phyloP scores from a whole-genome alignment of 768 basidiomycete species.

The Paxillus ammoniavirescens region DNA sequence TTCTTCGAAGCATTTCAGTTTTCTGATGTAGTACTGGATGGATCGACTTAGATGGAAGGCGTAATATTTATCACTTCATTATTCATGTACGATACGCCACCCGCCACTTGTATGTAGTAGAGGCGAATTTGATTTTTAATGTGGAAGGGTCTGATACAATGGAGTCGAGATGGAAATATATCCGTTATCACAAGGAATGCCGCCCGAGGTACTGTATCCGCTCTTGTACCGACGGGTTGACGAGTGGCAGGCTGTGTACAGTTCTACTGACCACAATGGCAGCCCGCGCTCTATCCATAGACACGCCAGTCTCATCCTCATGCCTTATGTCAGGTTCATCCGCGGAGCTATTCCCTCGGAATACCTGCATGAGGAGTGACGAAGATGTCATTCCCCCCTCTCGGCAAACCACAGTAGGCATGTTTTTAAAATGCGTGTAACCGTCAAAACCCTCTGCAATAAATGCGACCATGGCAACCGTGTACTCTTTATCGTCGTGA shows the following conservation, averaged over 20 bases:
- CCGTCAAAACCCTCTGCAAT: constrained; percentile 11
- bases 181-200: not conserved
- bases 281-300: constrained; percentile 7
- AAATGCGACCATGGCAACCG: constrained; percentile 8
- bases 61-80: constrained; percentile 17
- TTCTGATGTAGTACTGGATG: not conserved
- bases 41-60: not conserved
- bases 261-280: not conserved
- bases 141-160: not conserved
- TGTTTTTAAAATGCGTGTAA: constrained; percentile 5
- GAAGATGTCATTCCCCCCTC: constrained; percentile 6
- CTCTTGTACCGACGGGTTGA: constrained; percentile 10
- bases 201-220: constrained; percentile 7
- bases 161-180: not conserved
- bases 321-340: not conserved
- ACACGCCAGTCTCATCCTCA: not conserved
- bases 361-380: constrained; percentile 6
- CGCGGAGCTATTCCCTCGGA: constrained; percentile 4
- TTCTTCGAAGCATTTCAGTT: not conserved
- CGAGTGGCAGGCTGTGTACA: not conserved
- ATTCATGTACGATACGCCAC: constrained; percentile 5
- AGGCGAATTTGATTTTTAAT: too few relatives aligned
- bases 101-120: not conserved
- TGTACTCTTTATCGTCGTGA: not conserved
- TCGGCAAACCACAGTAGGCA: not conserved